These are phyloP conservation scores for Wickerhamiella alocasiicola DNA, from an alignment of 805 yeast genomes.

Conservation along the genomic window DNA sequence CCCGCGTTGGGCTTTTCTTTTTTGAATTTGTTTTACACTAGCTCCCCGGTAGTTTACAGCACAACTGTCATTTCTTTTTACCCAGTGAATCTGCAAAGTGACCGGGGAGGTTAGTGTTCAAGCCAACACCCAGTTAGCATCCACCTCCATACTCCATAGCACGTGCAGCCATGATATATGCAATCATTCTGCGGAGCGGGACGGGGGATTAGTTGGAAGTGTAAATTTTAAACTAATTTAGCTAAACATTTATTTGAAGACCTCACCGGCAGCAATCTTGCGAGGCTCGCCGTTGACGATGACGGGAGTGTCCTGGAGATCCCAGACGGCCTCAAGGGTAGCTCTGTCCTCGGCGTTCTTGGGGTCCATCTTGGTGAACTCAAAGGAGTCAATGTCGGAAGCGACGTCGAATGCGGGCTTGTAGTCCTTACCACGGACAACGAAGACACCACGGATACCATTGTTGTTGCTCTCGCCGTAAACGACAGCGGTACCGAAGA, in stretches of 20 bases:
- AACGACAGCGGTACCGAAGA: conserved; percentile 89
- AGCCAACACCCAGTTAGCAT: no score
- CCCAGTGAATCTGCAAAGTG: no score
- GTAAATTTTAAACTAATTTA: background rate
- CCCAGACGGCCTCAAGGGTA: conserved; percentile 83
- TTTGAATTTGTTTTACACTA: no score
- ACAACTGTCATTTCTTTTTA: no score
- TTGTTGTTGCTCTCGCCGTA: conserved; percentile 98
- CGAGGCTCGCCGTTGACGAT: conserved; percentile 61
- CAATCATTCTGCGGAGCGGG: no score
- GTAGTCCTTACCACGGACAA: conserved; percentile 88
- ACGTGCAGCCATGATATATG: no score
- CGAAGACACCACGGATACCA: conserved; percentile 91
- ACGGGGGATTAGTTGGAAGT: no score
- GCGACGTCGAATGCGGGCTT: conserved; percentile 94
- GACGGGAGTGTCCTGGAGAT: conserved; percentile 89
- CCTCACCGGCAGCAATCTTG: conserved; percentile 96
- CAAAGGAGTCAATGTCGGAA: conserved; percentile 97
- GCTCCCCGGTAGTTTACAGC: no score
- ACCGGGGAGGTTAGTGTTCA: no score
- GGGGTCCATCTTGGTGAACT: conserved; percentile 70
- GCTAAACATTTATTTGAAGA: conserved; percentile 53
- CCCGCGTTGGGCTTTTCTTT: no score
- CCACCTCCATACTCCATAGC: no score
- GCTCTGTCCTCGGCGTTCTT: conserved; percentile 63